A percentile compares a stretch with the other conserved stretches of the same genome.
Conservation (phyloP, 2,329 filamentous ascomycete genomes). For the Graphiopsis chlorocephala region DNA sequence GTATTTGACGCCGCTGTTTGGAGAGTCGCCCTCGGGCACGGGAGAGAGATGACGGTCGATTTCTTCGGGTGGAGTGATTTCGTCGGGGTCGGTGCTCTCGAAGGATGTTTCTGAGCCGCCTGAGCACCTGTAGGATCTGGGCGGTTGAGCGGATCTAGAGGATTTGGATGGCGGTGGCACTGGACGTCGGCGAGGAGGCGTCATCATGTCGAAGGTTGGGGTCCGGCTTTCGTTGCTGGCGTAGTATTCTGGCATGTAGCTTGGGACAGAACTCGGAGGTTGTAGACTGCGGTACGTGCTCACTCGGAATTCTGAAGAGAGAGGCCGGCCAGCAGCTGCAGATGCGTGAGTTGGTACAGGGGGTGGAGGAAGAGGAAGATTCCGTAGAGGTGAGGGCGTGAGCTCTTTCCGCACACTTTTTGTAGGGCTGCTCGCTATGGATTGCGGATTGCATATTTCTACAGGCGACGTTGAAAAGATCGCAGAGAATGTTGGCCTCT, state of each 20-base stretch:
- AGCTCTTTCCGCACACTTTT: slow-evolving; percentile 10
- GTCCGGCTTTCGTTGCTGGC: slow-evolving; percentile 30
- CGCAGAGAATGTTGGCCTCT: not conserved
- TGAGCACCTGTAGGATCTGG: slow-evolving; percentile 20
- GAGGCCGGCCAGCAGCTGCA: not conserved
- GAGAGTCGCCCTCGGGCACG: slow-evolving; percentile 39
- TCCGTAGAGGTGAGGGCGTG: slow-evolving; percentile 16
- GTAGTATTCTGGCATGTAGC: slow-evolving; percentile 33
- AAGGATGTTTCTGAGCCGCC: slow-evolving; percentile 44
- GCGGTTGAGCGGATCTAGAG: slow-evolving; percentile 23
- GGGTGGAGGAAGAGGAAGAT: not conserved
- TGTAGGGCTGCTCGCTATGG: not conserved
- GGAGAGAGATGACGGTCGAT: slow-evolving; percentile 43
- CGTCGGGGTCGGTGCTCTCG: slow-evolving; percentile 45
- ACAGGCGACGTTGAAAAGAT: slow-evolving; percentile 8
- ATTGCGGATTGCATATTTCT: not conserved
- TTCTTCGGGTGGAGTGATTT: slow-evolving; percentile 47
- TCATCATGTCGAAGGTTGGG: slow-evolving; percentile 20
- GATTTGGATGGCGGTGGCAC: slow-evolving; percentile 24
- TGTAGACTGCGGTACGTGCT: slow-evolving; percentile 14
- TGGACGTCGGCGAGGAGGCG: not conserved
- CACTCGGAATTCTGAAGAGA: slow-evolving; percentile 5
- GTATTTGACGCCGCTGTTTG: slow-evolving; percentile 45
- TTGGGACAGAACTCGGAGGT: slow-evolving; percentile 21
- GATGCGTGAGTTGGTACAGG: not conserved